Base-by-base conservation (phyloP, 2,329 filamentous ascomycete species). In the Nothopassalora personata region DNA sequence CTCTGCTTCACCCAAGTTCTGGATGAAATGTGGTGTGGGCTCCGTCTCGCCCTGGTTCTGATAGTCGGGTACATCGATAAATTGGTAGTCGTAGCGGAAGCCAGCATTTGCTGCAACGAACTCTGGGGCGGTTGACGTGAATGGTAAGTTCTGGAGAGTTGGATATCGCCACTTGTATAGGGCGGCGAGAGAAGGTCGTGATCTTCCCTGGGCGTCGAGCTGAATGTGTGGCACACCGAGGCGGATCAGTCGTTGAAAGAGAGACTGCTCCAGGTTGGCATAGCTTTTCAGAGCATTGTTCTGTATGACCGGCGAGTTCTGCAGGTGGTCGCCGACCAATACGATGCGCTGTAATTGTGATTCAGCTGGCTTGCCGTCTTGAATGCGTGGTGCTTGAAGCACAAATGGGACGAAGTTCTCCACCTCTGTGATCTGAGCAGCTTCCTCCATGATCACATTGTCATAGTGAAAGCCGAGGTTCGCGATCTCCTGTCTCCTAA, bases 361-460 rank as follows among this genome's bases (percentile, higher is more conserved):
- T 69, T 90, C 82, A 19, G 88, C 85, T 18, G 65, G 10, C 45
- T 62, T 65, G 30, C 59, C 65, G 31, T 64, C 63, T 52, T 59
- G 57, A 30, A 63, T 45, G 3, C 52, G 56, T 3, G 65, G 66
- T 63, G 89, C 90, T 72, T 99, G 95, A 75, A 99, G 82, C n/a
- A 92, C 89, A 55, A 96, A 80, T 0, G 94, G 94, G 64, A 99
- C 91, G 75, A 99, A 97, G 64, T 91, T 96, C 72, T 99, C 94
- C 49, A 97, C 89, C 74, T 99, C 94, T 0, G 93, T 99, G 70
- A 99, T 93, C 71, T 99, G 94, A 11, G 94, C 94, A 5, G 94
- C 93, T 80, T 99, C 94, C 77, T 99, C 94, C 89, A 99, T 97
- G 55, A 99, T 83, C 11, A 99, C 89, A 64, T 96, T 99, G 78